These are phyloP conservation scores for Sextonia rubra DNA, from an alignment of 164 flowering plant species.

Conservation along the genomic window DNA sequence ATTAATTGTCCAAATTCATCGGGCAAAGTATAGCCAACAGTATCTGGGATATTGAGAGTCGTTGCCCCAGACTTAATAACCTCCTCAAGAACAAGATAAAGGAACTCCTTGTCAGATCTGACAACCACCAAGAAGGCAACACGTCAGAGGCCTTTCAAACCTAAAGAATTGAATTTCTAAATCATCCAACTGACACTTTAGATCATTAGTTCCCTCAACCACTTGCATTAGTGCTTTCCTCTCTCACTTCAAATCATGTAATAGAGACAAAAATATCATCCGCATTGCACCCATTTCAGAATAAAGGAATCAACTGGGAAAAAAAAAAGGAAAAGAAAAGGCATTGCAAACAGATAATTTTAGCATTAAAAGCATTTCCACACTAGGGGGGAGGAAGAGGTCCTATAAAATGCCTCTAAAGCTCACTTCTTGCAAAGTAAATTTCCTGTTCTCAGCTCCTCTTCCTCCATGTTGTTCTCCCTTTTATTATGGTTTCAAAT, in stretches of 20 bases:
- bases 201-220: background rate
- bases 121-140: background rate
- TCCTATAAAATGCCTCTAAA: no score
- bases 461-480: no score
- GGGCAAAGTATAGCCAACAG: conserved; percentile 78
- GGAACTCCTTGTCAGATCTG: conserved; percentile 87
- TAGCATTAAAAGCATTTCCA: no score
- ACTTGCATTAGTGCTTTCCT: background rate
- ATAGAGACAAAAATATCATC: background rate
- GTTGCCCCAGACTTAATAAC: conserved; percentile 98
- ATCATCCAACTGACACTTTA: background rate
- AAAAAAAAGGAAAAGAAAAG: no score
- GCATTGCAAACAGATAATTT: no score
- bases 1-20: conserved; percentile 76
- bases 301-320: no score
- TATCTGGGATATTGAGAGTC: conserved; percentile 94
- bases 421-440: no score
- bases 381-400: no score
- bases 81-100: conserved; percentile 77
- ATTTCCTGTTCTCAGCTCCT: no score
- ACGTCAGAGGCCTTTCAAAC: background rate
- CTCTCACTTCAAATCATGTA: background rate
- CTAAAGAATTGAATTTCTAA: background rate
- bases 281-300: background rate
- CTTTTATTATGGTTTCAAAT: no score